phyloP scores from a whole-genome alignment of 495 filamentous ascomycete species.

The Usnea hakonensis region DNA sequence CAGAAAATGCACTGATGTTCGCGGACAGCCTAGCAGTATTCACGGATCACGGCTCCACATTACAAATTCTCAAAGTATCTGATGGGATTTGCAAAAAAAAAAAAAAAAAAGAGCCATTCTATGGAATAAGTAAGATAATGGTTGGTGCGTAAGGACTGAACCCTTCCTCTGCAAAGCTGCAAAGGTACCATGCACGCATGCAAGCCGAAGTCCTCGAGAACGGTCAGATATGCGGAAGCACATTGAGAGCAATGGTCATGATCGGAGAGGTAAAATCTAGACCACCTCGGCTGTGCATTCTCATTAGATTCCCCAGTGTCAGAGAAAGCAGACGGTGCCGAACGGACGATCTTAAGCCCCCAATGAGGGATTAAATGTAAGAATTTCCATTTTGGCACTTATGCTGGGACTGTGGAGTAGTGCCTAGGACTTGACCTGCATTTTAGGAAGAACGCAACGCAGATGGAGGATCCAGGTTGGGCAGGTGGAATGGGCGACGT shows the following conservation, averaged over 20 bases:
- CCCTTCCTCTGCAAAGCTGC: not conserved
- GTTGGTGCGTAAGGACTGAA: not conserved
- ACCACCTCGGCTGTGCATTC: constrained; percentile 1
- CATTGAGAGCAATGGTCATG: not conserved
- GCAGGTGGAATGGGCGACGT: not conserved
- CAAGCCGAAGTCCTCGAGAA: not conserved
- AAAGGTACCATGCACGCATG: not conserved
- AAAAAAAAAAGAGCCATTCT: not conserved
- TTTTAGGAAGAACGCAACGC: not conserved
- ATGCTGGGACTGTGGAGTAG: not conserved
- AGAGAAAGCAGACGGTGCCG: constrained; percentile 1
- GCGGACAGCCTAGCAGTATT: not conserved
- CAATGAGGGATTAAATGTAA: constrained; percentile 11
- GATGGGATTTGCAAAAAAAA: not conserved
- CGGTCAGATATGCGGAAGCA: not conserved
- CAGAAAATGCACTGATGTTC: not conserved
- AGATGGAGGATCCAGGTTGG: not conserved
- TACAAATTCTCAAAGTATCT: not conserved
- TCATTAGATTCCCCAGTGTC: constrained; percentile 3
- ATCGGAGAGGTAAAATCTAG: not conserved
- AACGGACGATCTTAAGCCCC: constrained; percentile 8
- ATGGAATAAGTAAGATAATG: not conserved
- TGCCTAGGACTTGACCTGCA: not conserved
- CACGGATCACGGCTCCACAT: not conserved
- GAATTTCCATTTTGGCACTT: not conserved